phyloP scores from a whole-genome alignment of 2,329 filamentous ascomycete genomes.

The Periglandula ipomoeae region DNA sequence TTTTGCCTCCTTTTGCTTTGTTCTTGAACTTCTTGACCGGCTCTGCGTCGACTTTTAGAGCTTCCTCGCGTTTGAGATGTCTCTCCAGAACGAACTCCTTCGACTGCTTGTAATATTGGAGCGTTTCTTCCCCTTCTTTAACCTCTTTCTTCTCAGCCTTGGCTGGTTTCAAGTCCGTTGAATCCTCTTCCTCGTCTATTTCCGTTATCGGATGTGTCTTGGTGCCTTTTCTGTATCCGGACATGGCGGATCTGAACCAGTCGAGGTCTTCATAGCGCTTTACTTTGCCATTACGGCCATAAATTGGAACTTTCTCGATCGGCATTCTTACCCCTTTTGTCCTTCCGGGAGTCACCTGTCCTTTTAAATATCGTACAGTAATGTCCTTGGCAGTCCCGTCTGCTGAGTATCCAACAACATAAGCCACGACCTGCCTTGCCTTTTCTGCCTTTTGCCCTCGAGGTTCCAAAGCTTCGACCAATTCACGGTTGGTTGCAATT shows the following conservation, averaged over 20 bases:
- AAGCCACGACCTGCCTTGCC: slow-evolving; percentile 81
- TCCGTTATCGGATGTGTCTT: slow-evolving; percentile 49
- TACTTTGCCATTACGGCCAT: slow-evolving; percentile 68
- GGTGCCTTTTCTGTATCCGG: slow-evolving; percentile 52
- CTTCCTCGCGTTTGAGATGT: slow-evolving; percentile 87
- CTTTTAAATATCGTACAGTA: slow-evolving; percentile 80
- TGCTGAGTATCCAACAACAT: slow-evolving; percentile 71
- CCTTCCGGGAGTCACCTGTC: slow-evolving; percentile 73
- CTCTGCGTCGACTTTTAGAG: slow-evolving; percentile 58
- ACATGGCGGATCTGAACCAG: slow-evolving; percentile 80
- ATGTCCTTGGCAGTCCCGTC: slow-evolving; percentile 93
- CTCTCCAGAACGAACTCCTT: slow-evolving; percentile 77
- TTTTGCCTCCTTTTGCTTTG: slow-evolving; percentile 63
- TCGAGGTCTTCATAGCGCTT: slow-evolving; percentile 70
- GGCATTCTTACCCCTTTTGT: slow-evolving; percentile 79
- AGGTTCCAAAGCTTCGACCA: slow-evolving; percentile 69
- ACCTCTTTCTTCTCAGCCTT: slow-evolving; percentile 64
- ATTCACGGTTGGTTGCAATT: slow-evolving; percentile 62
- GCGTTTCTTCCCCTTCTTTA: slow-evolving; percentile 67
- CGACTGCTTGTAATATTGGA: slow-evolving; percentile 83
- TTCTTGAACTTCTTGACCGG: slow-evolving; percentile 67
- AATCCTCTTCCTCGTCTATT: slow-evolving; percentile 71
- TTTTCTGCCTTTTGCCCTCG: slow-evolving; percentile 76
- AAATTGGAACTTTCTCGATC: slow-evolving; percentile 69
- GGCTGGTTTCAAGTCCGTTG: slow-evolving; percentile 63